These are phyloP conservation scores for Plasmodiophora brassicae DNA, from an alignment of 208 protist species.

Conservation along the genomic window DNA sequence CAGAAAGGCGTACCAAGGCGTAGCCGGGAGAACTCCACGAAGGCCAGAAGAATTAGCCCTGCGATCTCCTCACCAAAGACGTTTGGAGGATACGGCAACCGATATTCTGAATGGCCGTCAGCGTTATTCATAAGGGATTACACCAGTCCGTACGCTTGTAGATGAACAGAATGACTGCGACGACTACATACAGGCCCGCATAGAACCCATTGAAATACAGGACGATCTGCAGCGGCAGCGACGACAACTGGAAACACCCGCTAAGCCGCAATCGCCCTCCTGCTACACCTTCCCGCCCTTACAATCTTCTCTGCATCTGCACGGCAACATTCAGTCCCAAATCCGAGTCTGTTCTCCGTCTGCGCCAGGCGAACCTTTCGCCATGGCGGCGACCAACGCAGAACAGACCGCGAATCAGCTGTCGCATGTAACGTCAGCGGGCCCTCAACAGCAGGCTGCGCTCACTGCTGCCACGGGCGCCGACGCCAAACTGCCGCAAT, in stretches of 20 bases:
- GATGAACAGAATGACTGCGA: neutral
- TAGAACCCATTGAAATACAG: neutral
- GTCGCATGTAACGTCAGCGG: too few relatives aligned
- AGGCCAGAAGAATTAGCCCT: neutral
- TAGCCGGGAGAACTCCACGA: neutral
- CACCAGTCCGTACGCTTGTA: constrained; percentile 10
- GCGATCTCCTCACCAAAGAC: neutral
- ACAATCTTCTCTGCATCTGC: neutral
- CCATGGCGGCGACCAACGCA: too few relatives aligned
- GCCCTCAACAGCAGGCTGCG: too few relatives aligned
- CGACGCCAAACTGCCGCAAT: too few relatives aligned
- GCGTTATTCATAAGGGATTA: neutral
- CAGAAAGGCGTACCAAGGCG: neutral
- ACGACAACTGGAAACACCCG: neutral
- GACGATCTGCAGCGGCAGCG: constrained; percentile 15
- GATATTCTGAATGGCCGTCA: neutral
- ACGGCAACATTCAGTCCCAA: too few relatives aligned
- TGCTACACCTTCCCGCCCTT: neutral
- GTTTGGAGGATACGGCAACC: neutral
- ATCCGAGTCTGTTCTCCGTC: too few relatives aligned
- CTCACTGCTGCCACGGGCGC: too few relatives aligned
- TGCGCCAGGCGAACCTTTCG: too few relatives aligned
- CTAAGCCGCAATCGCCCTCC: neutral
- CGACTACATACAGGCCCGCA: neutral
- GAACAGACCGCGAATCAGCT: too few relatives aligned